Evolutionary conservation across 1,284 basidiomycete species (phyloP).

Genomic region (Cronartium ribicola): DNA sequence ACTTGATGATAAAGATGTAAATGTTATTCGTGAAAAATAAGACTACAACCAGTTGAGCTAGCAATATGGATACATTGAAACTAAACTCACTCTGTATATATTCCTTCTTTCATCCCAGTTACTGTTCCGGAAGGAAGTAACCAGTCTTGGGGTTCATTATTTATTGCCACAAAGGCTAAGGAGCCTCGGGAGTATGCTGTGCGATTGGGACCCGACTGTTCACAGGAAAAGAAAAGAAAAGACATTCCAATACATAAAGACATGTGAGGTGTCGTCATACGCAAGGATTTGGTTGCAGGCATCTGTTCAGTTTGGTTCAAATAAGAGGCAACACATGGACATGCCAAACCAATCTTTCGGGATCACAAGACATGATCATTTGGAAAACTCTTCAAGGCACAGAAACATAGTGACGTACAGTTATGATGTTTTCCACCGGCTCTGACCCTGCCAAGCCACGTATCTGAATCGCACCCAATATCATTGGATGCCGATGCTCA

Average conservation of each 20-base stretch:
- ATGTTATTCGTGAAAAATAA: background rate
- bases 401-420: too few species aligned
- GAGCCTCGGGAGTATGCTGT: constrained; percentile 18
- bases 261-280: background rate
- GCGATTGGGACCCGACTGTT: constrained; percentile 21
- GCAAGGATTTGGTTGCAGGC: background rate
- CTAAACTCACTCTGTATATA: background rate
- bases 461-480: constrained; percentile 23
- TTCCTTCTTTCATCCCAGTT: background rate
- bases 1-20: background rate
- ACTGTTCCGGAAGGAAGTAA: background rate
- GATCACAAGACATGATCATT: background rate
- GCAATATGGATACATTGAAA: too few species aligned
- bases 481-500: constrained; percentile 26
- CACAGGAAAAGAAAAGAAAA: background rate
- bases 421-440: constrained; percentile 25
- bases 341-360: too few species aligned
- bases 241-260: too few species aligned
- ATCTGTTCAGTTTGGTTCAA: too few species aligned
- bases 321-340: too few species aligned
- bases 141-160: constrained; percentile 10
- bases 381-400: background rate
- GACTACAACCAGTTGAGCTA: too few species aligned
- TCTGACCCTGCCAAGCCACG: background rate
- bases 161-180: constrained; percentile 25